Evolutionary conservation across 73 alveolate species (phyloP).

Genomic region (Stentor coeruleus): DNA sequence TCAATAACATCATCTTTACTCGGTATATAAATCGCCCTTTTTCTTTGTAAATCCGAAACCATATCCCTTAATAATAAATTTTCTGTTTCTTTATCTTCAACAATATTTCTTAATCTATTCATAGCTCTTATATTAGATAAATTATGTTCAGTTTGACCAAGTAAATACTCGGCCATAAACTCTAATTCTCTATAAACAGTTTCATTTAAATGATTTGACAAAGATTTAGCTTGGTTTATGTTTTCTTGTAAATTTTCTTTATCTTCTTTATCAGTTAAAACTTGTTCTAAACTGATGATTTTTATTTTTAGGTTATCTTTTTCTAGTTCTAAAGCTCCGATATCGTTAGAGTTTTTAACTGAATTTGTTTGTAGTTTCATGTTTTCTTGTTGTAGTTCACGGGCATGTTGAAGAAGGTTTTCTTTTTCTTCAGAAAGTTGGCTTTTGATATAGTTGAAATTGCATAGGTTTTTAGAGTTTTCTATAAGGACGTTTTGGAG

Average conservation of each 20-base stretch:
- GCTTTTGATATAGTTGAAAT: neutral
- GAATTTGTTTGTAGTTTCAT: neutral
- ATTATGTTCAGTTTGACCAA: neutral
- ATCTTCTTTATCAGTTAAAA: neutral
- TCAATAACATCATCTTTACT: constrained; percentile 41
- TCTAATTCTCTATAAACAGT: neutral
- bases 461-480: neutral
- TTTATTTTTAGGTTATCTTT: neutral
- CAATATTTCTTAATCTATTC: neutral
- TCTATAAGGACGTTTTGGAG: neutral
- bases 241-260: neutral
- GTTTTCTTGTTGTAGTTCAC: neutral
- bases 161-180: neutral
- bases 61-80: constrained; percentile 17
- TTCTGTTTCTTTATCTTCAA: constrained; percentile 36
- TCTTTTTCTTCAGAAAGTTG: neutral
- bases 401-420: neutral
- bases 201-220: neutral
- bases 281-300: neutral
- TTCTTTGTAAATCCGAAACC: constrained; percentile 4
- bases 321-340: neutral
- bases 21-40: constrained; percentile 17
- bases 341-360: neutral
- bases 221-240: neutral
- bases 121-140: neutral